Conservation (phyloP, 306 rosid species). For the Boehmeria nivea region DNA sequence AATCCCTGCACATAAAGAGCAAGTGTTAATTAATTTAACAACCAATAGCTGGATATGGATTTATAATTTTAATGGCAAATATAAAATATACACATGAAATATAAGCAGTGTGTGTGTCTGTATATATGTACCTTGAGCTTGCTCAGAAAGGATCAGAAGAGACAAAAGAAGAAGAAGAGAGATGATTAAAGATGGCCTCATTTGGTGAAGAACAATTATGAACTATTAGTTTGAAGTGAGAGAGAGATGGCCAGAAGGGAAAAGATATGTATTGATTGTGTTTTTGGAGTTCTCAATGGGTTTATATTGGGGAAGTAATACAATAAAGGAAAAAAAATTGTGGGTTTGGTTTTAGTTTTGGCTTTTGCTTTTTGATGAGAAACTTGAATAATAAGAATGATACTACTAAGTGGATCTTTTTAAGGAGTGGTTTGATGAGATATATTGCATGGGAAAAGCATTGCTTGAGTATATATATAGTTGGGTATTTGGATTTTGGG, state of each 20-base stretch:
- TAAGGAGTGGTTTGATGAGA: constrained; percentile 26
- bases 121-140: constrained; percentile 49
- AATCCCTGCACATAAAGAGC: constrained; percentile 45
- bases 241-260: background rate
- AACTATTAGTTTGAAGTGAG: background rate
- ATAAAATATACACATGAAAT: background rate
- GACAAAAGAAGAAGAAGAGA: constrained; percentile 55
- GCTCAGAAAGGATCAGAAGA: constrained; percentile 35
- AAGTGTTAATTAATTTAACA: background rate
- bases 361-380: constrained; percentile 12
- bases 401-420: background rate
- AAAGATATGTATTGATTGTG: background rate
- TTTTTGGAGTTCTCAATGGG: constrained; percentile 11
- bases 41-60: too few species aligned
- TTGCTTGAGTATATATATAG: constrained; percentile 29
- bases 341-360: constrained; percentile 10
- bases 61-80: too few species aligned
- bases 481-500: constrained; percentile 2
- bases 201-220: constrained; percentile 25
- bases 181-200: constrained; percentile 42
- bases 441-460: constrained; percentile 17
- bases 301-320: background rate
- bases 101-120: background rate
- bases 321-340: background rate
- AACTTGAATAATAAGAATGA: constrained; percentile 1